These are phyloP conservation scores for Phlebiopsis flavidoalba DNA, from an alignment of 768 basidiomycete genomes.

Conservation along the genomic window DNA sequence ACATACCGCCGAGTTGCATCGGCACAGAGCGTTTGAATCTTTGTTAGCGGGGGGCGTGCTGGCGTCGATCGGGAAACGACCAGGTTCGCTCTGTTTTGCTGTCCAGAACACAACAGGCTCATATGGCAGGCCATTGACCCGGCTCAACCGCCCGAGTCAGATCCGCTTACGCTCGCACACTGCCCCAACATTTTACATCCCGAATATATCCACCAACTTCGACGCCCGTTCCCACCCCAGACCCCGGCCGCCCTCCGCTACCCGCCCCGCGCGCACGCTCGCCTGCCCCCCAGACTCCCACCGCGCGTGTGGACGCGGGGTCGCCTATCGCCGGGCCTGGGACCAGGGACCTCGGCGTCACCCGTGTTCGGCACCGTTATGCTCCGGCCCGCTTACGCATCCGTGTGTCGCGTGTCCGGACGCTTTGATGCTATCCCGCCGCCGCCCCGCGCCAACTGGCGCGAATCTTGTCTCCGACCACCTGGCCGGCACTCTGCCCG, in stretches of 20 bases:
- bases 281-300: not conserved
- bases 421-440: too few relatives aligned
- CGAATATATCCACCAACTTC: not conserved
- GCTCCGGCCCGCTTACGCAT: too few relatives aligned
- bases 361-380: too few relatives aligned
- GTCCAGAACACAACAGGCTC: not conserved
- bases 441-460: too few relatives aligned
- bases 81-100: slow-evolving; percentile 4
- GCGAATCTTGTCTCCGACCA: too few relatives aligned
- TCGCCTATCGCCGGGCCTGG: too few relatives aligned
- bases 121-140: slow-evolving; percentile 4
- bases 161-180: slow-evolving; percentile 2
- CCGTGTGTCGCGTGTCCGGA: too few relatives aligned
- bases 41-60: slow-evolving; percentile 15
- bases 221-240: not conserved
- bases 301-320: not conserved
- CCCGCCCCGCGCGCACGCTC: too few relatives aligned
- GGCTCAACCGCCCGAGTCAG: not conserved
- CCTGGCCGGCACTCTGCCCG: too few relatives aligned
- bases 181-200: not conserved
- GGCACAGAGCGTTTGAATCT: slow-evolving; percentile 17
- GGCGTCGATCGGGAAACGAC: slow-evolving; percentile 24
- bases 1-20: slow-evolving; percentile 19
- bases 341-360: too few relatives aligned
- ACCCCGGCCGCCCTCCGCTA: not conserved